Evolutionary conservation across 768 basidiomycete species (phyloP), one percentile per base, ranked within the genome.

Genomic region (Antrodiella citrinella): DNA sequence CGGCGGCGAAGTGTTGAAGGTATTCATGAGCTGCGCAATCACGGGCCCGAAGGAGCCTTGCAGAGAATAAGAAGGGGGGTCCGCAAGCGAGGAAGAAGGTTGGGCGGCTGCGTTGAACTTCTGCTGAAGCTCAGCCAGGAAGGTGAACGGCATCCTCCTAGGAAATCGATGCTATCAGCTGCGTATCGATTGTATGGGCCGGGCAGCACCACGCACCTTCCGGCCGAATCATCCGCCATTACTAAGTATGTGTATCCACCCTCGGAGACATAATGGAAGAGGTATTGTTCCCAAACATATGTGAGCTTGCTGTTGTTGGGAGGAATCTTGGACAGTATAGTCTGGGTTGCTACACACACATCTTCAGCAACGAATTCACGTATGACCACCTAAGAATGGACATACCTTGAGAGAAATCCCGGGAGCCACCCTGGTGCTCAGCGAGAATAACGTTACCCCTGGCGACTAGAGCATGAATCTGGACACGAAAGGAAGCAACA

Each of bases 201-300:
- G 39, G 44, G 21, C 10, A 20, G 15, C 9, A 20, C 4, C 5
- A 21, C 80, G 55, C 52, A 89, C 90, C 95, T 76, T 50, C 93
- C 94, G 15, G 83, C 89, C 38, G 84, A 76, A 65, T 97, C 94
- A 63, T 98, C 92, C 4, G 91, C 91, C 84, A 99, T 93, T 49
- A 93, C 89, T 20, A 98, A 77, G 66, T 86, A 94, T 30, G 84
- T 83, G 63, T 89, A 82, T 0, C 91, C 91, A 15, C 82, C 84
- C 55, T 91, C 90, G 4, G 90, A 88, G 56, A 95, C 77, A 67
- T 97, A 96, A 68, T 97, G 93, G 61, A 97, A 94, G 9, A 94
- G 74, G 61, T 87, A 94, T 68, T 93, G 84, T 60, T 91, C 90
- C 90, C 89, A 91, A 51, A 86, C 88, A 74, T 92, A 91, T 50